Base-by-base conservation (phyloP, 768 basidiomycete genomes). In the Trametes sanguinea region DNA sequence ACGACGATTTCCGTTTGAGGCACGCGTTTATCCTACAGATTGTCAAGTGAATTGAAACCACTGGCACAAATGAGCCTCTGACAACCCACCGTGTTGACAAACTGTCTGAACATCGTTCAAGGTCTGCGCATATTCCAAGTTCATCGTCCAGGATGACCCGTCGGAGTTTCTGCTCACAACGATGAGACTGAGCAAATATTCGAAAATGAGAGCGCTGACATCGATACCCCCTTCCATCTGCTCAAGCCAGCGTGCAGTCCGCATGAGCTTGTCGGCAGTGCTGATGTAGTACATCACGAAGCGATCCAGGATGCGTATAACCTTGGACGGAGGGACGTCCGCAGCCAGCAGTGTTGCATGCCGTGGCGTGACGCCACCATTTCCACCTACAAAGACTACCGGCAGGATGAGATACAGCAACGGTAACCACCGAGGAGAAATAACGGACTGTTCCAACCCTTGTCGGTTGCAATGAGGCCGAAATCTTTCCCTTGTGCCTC, bases 401-500 rank as follows among this genome's bases (percentile, higher is more conserved):
- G 22, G 22, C 22, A 22, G 22, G 22, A 22, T 22, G 22, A 22
- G 22, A 22, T 22, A 22, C 62, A 14, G 55, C 51, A 16, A 42
- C 35, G 14, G 11, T 35, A 22, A 32, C n/a, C 3, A 43, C 4
- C 39, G 10, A 53, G 3, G 29, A 22, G 16, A 35, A 2, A 29
- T 16, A 7, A 65, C 77, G 61, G 63, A 84, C 81, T 71, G 66
- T 90, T 89, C 87, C 88, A 90, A n/a, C 89, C 89, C 72, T 90
- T 89, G 73, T 85, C 85, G 0, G 87, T 89, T 1, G 88, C 89
- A 58, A 90, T 90, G 42, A 90, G 73, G 11, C 89, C 89, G 66
- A 90, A 92, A 71, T 90, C 88, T 69, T 84, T 88, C 11, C 76
- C 76, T 67, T 92, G 89, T 2, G 89, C 89, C 72, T 90, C 89